Evolutionary conservation across 139 green algal species (phyloP), one percentile per base, ranked within the genome.

Genomic region (Desmodesmus armatus): DNA sequence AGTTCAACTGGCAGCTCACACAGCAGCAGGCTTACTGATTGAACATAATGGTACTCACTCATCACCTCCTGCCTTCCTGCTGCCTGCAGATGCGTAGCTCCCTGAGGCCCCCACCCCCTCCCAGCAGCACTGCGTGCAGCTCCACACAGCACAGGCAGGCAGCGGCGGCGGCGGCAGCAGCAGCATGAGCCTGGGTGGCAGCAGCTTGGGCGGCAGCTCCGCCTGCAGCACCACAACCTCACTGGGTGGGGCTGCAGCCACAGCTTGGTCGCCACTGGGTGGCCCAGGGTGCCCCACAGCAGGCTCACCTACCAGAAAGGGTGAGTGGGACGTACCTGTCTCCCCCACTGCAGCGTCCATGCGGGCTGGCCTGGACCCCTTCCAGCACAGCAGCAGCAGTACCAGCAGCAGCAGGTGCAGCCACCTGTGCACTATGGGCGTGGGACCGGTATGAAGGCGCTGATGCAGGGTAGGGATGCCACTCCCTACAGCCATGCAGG

Each of bases 61-160:
- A n/a, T n/a, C n/a, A n/a, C n/a, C n/a, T n/a, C n/a, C n/a, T n/a
- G n/a, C n/a, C n/a, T 44, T 43, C 13, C 44, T 65, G 72, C 44
- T 79, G 44, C 6, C 31, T 82, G 37, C 33, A 82, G 76, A 7
- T 82, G 39, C 55, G 55, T 3, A 72, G 55, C n/a, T 82, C 76
- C 21, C 6, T 55, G 29, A 43, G 76, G 25, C 76, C 76, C 76
- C 76, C n/a, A 82, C 76, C 3, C n/a, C 76, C 35, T 82, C 76
- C 5, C 55, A 60, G 37, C 76, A 58, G 37, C 53, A 82, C 1
- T 55, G 76, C 37, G 55, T 71, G 9, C 76, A 82, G 35, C 35
- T 71, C 37, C 53, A 58, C 1, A 23, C 55, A 53, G 53, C 55
- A 43, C 3, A 44, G 31, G 35, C 43, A 37, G 51, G 21, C 21